Evolutionary conservation across 805 yeast species (phyloP), one percentile per base, ranked within the genome.

Genomic region (Kodamaea sagamina): DNA sequence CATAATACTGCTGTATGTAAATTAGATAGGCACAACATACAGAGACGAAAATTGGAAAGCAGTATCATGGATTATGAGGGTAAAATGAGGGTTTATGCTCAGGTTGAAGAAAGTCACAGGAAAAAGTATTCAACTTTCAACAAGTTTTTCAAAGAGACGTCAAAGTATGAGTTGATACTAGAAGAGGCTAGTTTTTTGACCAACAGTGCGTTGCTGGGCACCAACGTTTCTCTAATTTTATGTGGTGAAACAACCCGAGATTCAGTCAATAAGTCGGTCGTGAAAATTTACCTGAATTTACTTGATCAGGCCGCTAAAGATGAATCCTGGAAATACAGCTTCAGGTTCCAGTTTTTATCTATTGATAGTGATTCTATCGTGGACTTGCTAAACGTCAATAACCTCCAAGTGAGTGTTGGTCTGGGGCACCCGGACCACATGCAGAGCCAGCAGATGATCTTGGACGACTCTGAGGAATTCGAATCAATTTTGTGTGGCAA

Each of bases 1-100:
- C 8, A 47, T 17, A 16, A 12, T 4, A 16, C 25, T 11, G 36
- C 32, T n/a, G 27, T n/a, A 12, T 16, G 19, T 12, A 35, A 34
- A 8, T 19, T 27, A 17, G 18, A 19, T 1, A 22, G 13, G 16
- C 44, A 41, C 8, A 36, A 41, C 12, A 3, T 11, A 7, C 28
- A 41, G 28, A 62, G 75, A 44, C 63, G 74, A 48, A 62, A 67
- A 7, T 55, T 79, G 29, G 81, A 79, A 54, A 76, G 77, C 50
- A 66, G 77, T 1, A 78, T 79, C 6, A 55, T 67, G 64, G 57
- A 61, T 18, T 55, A 58, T 39, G 58, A 63, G 39, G 54, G 58
- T 0, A 55, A 50, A 31, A 19, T 53, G 10, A 45, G 72, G 34
- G 61, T 63, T 1, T 64, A 59, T 41, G 49, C 57, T 7, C n/a